Base-by-base conservation (phyloP, 2,329 filamentous ascomycete species). In the Cryphonectria nitschkei region DNA sequence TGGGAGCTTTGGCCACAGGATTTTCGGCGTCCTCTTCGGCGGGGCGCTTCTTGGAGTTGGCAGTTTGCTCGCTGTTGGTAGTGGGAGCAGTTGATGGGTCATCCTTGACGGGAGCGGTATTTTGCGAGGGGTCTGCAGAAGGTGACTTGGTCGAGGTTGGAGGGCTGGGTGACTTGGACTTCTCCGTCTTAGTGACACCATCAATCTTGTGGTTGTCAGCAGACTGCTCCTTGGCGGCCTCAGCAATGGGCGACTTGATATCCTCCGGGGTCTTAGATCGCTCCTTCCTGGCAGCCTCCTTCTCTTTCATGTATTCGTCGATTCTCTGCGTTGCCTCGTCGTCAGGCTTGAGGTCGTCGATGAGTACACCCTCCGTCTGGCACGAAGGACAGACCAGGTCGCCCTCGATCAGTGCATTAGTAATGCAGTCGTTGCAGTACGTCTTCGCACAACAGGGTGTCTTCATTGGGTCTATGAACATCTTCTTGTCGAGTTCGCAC, bases 361-460 rank as follows among this genome's bases (percentile, higher is more conserved):
- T 93, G 77, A 98, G 86, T 75, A 98, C 93, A 78, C 93, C 93
- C 80, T 97, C 94, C 74, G 92, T 92, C 82, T 93, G 90, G 86
- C 96, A 99, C 76, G 91, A 91, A 74, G 96, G 96, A 82, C 96
- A 99, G 82, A 95, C 87, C 83, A 99, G 94, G 87, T 99, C 96
- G 88, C 92, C 96, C 86, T 98, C 95, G 84, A 98, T 95, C 83
- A 99, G 91, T 83, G 95, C 93, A 89, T 97, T 97, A 81, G 96
- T 97, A 84, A 99, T 98, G 92, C 96, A 99, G 81, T 98, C 94
- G 89, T 96, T 96, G 88, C 96, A 99, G 87, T 97, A 99, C 80
- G 95, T 98, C 88, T 93, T 97, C 84, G 93, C 89, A 87, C 96
- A 99, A 89, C 96, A 99, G 76, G 96, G 95, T 79, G 96, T 98